Base-by-base conservation (phyloP, 495 filamentous ascomycete genomes). In the Annulohypoxylon maeteangense region DNA sequence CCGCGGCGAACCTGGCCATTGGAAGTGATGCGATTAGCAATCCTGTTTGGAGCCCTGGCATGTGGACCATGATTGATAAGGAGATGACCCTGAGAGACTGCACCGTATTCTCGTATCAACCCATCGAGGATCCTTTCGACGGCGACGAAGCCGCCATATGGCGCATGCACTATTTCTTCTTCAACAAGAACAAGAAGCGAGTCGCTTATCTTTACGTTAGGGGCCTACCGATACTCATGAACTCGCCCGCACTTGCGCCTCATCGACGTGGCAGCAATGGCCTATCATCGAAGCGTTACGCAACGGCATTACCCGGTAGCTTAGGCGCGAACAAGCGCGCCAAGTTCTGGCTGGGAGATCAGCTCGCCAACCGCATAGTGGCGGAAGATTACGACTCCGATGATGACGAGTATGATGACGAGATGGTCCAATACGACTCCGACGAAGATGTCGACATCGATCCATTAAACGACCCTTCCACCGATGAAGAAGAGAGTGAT, bases 141-240 rank as follows among this genome's bases (percentile, higher is more conserved):
- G 93, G 92, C 23, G 95, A 97, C 65, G 92, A 96, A 73, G 90
- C 92, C 54, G 90, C 94, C 4, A 92, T 98, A 42, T 99, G 96
- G 96, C 94, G 92, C 68, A 83, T 93, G 62, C 92, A 98, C 78
- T 97, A 96, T 79, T 97, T 99, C 84, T 97, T 98, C 80, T 98
- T 97, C 87, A 97, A 95, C 83, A 97, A 94, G 70, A 82, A 87
- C 20, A 86, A 88, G 73, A 99, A 98, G 82, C 87, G 95, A n/a
- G 94, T 99, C 20, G 95, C 92, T 73, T 98, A 98, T 78, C 80
- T 99, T 32, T 95, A 97, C 75, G 84, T 98, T 32, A 88, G 93
- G 55, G 94, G 92, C 8, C 85, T 97, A 36, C 93, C 92, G 7
- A 89, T 92, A 7, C 86, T 97, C 63, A 91, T 95, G 47, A 88